Evolutionary conservation across 805 yeast species (phyloP), one percentile per base, ranked within the genome.

Genomic region (Cyberlindnera maritima): DNA sequence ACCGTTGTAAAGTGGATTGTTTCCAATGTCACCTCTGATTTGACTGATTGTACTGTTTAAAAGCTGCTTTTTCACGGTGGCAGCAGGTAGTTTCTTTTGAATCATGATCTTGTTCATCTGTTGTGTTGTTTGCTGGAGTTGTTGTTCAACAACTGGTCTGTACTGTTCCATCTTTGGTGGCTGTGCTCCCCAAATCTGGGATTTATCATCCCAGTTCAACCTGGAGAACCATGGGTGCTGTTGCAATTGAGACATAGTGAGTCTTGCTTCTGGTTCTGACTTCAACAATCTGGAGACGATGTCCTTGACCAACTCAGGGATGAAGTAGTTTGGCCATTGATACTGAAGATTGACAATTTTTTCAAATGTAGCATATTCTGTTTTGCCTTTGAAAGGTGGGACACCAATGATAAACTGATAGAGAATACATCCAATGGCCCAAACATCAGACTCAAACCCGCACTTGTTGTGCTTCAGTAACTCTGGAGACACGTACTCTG

Each of bases 351-450:
- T 77, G 41, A 91, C 88, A 59, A 94, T 94, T 60, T 87, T 86
- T 61, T 87, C 94, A 63, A 87, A 87, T 0, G 92, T 87, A 44
- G 81, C 67, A 57, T 86, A 87, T 60, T 87, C 96, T 56, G 87
- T 87, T 2, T 87, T 75, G 1, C 92, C 95, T 59, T 85, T 86
- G 64, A 87, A 87, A 4, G 96, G 94, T 1, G 97, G 94, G 50
- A 76, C 76, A 0, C 97, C 97, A 54, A 94, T 94, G 15, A 91
- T 80, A 91, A 94, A 88, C 64, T 94, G 98, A 65, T 87, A 94
- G 1, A 94, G 65, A 2, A 94, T 92, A 63, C 98, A 90, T 0
- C 99, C 99, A 62, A 96, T 83, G 13, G 98, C 92, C 99, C 99
- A 94, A 11, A 94, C 81, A 67, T 94, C 99, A 29, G 97, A 86